A percentile compares a stretch with the other conserved stretches of the same genome.
Evolutionary conservation across 1,284 basidiomycete species (phyloP).

Genomic region (Thelephora terrestris): DNA sequence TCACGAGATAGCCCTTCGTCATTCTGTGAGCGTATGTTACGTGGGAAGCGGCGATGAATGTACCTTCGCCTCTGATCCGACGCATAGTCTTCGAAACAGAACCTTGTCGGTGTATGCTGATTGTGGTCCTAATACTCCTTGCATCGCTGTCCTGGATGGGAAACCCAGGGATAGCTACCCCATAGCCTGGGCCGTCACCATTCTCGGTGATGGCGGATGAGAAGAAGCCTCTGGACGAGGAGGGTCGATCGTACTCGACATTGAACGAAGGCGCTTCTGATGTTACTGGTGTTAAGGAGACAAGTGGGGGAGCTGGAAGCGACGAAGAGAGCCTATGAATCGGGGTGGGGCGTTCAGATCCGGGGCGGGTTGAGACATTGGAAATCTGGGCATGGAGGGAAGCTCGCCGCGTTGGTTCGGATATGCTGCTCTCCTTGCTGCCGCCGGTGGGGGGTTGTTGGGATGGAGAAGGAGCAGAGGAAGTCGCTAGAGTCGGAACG

Average conservation of each 20-base stretch:
- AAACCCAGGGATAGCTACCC: conserved; percentile 73
- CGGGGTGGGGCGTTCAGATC: conserved; percentile 46
- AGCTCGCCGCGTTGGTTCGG: conserved; percentile 44
- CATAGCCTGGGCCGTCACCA: conserved; percentile 49
- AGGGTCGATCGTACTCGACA: conserved; percentile 49
- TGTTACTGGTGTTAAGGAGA: conserved; percentile 73
- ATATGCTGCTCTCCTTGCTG: conserved; percentile 10
- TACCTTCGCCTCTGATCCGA: conserved; percentile 78
- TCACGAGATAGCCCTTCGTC: conserved; percentile 68
- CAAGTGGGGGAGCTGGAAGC: conserved; percentile 57
- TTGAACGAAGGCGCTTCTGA: conserved; percentile 63
- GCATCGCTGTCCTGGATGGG: conserved; percentile 71
- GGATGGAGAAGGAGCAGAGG: conserved; percentile 12
- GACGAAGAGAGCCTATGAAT: conserved; percentile 42
- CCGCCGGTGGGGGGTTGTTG: conserved; percentile 15
- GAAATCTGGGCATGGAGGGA: conserved; percentile 39
- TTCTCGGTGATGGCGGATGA: conserved; percentile 42
- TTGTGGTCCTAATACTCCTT: conserved; percentile 63
- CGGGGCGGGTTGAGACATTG: conserved; percentile 34
- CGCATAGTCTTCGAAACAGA: conserved; percentile 87
- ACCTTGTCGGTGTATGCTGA: conserved; percentile 60
- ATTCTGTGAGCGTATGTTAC: conserved; percentile 8
- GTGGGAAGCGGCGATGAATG: conserved; percentile 11
- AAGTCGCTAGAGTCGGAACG: conserved; percentile 27
- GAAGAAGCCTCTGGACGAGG: conserved; percentile 39